A percentile compares a stretch with the other conserved stretches of the same genome.
Evolutionary conservation across 2,329 filamentous ascomycete species (phyloP).

Genomic region (Magnaporthiopsis poae): DNA sequence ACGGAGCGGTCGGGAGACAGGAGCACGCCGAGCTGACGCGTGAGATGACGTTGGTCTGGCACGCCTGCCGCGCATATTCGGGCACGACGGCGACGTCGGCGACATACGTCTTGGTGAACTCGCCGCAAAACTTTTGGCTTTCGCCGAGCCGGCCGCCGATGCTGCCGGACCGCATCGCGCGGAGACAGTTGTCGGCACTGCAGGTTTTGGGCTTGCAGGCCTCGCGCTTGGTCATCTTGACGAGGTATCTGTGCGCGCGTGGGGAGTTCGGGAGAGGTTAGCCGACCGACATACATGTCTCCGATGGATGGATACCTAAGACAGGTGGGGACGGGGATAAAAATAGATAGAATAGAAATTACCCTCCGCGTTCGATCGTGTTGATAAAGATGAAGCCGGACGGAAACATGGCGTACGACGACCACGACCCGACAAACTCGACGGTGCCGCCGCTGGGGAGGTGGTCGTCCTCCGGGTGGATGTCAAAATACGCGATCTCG

Average conservation of each 20-base stretch:
- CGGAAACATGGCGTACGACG: constrained; percentile 32
- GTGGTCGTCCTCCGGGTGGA: constrained; percentile 36
- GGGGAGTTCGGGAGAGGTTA: background rate
- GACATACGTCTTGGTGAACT: constrained; percentile 13
- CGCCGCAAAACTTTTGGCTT: constrained; percentile 24
- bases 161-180: constrained; percentile 24
- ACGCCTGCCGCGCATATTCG: constrained; percentile 5
- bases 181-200: constrained; percentile 27
- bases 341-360: background rate
- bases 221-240: constrained; percentile 1
- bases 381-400: constrained; percentile 32
- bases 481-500: constrained; percentile 37
- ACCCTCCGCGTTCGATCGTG: constrained; percentile 34
- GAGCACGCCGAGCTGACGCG: constrained; percentile 8
- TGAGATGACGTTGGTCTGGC: constrained; percentile 8
- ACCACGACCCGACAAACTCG: constrained; percentile 32
- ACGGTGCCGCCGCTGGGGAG: constrained; percentile 25
- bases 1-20: constrained; percentile 5
- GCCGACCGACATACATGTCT: background rate
- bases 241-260: background rate
- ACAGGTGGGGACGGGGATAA: background rate
- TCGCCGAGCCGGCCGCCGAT: constrained; percentile 23
- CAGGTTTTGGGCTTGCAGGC: background rate
- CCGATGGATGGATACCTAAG: too few species aligned
- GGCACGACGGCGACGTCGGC: constrained; percentile 8